Conservation (phyloP, 2,329 filamentous ascomycete species). For the Phialocephala subalpina region DNA sequence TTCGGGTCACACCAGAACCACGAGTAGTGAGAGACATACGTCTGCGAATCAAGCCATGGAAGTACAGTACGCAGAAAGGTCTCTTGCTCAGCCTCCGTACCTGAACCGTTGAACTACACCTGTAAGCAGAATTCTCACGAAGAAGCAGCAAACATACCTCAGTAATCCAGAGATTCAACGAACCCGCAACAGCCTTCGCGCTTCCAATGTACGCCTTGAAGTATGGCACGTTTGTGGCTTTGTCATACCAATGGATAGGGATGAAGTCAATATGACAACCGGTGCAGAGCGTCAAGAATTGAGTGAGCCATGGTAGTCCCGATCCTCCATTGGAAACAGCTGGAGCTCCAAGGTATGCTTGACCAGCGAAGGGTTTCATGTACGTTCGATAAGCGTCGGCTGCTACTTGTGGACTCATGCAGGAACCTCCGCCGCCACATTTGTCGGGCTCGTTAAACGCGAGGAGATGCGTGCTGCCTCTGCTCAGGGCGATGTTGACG, state of each 20-base stretch:
- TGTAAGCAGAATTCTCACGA: constrained; percentile 3
- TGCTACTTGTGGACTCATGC: constrained; percentile 37
- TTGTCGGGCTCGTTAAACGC: constrained; percentile 77
- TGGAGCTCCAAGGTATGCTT: constrained; percentile 52
- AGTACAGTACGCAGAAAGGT: constrained; percentile 51
- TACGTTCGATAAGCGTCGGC: constrained; percentile 48
- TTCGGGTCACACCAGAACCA: constrained; percentile 20
- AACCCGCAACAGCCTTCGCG: constrained; percentile 44
- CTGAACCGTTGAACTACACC: constrained; percentile 45
- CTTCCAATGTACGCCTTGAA: constrained; percentile 52
- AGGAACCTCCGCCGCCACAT: constrained; percentile 42
- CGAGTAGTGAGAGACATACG: constrained; percentile 17
- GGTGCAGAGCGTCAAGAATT: constrained; percentile 19
- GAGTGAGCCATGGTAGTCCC: constrained; percentile 17
- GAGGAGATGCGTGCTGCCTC: constrained; percentile 63
- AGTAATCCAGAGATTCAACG: constrained; percentile 50
- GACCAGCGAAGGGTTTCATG: constrained; percentile 51
- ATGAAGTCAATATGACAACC: constrained; percentile 52
- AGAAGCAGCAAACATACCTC: constrained; percentile 29
- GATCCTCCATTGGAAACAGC: constrained; percentile 50
- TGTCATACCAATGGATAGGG: constrained; percentile 56
- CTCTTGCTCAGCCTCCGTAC: constrained; percentile 42
- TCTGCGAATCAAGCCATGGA: constrained; percentile 50
- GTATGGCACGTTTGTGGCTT: constrained; percentile 45
- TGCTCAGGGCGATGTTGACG: constrained; percentile 58